Base-by-base conservation (phyloP, 441 rosid species). In the Corymbia citriodora region DNA sequence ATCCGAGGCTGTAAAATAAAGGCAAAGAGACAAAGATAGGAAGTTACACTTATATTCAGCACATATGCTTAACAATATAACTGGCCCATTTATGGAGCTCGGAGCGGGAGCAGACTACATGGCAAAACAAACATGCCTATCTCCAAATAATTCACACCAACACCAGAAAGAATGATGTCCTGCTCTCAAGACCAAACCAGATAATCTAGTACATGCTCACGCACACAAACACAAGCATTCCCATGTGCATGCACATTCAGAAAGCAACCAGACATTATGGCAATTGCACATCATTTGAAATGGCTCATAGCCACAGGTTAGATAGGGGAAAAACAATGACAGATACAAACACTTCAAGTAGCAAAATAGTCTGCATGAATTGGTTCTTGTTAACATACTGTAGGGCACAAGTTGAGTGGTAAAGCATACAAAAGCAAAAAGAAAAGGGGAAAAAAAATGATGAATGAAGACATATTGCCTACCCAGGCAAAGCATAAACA, bases 1-100 rank as follows among this genome's bases (percentile, higher is more conserved):
- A 93, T 97, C 99, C 45, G 95, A 93, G 92, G 91, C 98, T 97
- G 93, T 88, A 83, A 40, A 70, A 53, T 59, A 54, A 55, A 72
- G 55, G 19, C 29, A 54, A 88, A 19, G 57, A 59, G 14, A n/a
- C 63, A 7, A 53, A 55, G 83, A 74, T 27, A 48, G 25, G 57
- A 72, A n/a, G 87, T 54, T 36, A 88, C 65, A 19, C 45, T 25
- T 6, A 49, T 9, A 59, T 29, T 74, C 53, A 55, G 50, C 55
- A 27, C 55, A 25, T 17, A 48, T 8, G 40, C 27, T 29, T 11
- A 54, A 12, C n/a, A 53, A 25, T 4, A 21, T 49, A n/a, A 53
- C 59, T 33, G 59, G 81, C 48, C 21, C 52, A 53, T n/a, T 53
- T 16, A 53, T 33, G 49, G 36, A 36, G 82, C 82, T 72, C 82